These are phyloP conservation scores for Cladorrhinum sp. DNA, from an alignment of 2,329 filamentous ascomycete genomes.

Conservation along the genomic window DNA sequence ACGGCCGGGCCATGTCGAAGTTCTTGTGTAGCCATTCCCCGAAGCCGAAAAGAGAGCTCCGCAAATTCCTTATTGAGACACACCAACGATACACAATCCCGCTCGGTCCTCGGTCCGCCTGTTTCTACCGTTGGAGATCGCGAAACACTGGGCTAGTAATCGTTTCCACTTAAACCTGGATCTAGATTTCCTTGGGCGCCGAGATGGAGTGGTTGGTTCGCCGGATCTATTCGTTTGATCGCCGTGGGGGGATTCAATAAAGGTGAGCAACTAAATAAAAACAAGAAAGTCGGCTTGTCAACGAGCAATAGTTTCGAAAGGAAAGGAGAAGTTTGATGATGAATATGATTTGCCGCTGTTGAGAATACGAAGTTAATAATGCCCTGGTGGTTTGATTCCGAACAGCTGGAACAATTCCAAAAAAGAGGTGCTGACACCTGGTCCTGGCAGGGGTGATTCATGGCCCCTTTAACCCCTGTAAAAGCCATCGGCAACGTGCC, in stretches of 20 bases:
- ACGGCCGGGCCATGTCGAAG: slow-evolving; percentile 38
- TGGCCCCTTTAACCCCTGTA: background rate
- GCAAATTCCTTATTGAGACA: background rate
- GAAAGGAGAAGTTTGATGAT: background rate
- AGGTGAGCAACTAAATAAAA: background rate
- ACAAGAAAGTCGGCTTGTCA: background rate
- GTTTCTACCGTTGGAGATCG: background rate
- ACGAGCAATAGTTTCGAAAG: background rate
- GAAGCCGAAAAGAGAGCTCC: background rate
- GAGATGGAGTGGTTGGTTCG: background rate
- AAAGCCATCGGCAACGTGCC: background rate
- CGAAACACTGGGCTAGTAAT: background rate
- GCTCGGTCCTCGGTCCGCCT: background rate
- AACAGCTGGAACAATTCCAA: background rate
- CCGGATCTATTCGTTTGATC: background rate
- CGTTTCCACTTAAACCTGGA: background rate
- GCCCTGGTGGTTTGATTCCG: background rate
- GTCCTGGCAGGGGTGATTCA: background rate
- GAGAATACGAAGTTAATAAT: background rate
- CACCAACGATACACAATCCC: background rate
- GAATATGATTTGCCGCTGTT: background rate
- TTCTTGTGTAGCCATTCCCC: slow-evolving; percentile 30
- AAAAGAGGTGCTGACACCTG: background rate
- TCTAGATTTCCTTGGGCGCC: background rate
- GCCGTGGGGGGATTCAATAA: background rate